Evolutionary conservation across 75 land plant species (phyloP).

Genomic region (Pseudotsuga menziesii): DNA sequence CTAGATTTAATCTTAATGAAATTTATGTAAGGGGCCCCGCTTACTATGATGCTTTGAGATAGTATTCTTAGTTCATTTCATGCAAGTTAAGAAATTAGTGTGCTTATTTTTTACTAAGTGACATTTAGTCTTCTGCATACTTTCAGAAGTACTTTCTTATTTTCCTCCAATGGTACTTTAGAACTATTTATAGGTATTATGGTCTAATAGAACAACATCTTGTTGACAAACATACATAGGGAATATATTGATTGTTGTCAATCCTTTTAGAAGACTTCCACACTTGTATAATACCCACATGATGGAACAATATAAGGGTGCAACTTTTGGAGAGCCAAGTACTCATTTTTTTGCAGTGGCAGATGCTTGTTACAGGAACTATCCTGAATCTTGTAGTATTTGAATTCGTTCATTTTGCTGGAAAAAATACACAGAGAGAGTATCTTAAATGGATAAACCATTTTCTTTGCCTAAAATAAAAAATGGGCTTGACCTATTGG

Average conservation of each 20-base stretch:
- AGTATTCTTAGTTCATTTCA: no score
- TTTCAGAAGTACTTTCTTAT: background rate
- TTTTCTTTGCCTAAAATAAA: background rate
- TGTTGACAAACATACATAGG: constrained; percentile 74
- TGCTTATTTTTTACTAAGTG: no score
- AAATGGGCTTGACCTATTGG: background rate
- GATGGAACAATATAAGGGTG: constrained; percentile 96
- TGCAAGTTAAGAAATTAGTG: no score
- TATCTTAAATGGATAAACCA: background rate
- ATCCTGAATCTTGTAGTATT: background rate
- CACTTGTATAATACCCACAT: constrained; percentile 80
- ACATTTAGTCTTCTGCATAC: background rate
- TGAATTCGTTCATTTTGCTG: background rate
- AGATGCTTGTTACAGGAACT: constrained; percentile 66
- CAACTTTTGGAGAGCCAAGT: constrained; percentile 76
- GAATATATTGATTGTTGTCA: constrained; percentile 83
- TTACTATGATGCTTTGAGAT: no score
- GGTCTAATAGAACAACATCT: background rate
- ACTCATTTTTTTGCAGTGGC: constrained; percentile 88
- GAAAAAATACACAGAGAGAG: background rate
- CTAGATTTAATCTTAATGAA: no score
- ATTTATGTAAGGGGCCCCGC: no score
- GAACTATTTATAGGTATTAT: background rate
- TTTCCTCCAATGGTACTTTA: background rate
- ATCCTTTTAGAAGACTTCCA: constrained; percentile 79